phyloP scores from a whole-genome alignment of 768 basidiomycete genomes.

The Rhodotorula diobovata region DNA sequence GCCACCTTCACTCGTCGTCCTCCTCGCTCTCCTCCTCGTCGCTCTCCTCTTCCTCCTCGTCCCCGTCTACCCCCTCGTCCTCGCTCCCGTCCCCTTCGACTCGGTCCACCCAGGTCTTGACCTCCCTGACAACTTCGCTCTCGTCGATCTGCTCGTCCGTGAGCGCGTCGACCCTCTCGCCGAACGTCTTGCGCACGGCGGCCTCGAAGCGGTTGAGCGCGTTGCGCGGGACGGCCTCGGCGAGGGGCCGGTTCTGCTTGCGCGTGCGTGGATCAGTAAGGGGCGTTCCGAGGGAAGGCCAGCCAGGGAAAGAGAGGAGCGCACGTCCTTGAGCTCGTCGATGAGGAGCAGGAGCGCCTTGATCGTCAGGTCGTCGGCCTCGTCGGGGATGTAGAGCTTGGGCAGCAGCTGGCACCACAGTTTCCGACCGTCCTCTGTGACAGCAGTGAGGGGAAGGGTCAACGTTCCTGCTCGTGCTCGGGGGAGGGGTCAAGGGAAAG shows the following conservation, averaged over 20 bases:
- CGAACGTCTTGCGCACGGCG: conserved; percentile 55
- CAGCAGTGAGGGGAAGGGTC: background rate
- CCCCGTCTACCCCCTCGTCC: conserved; percentile 2
- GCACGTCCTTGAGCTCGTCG: conserved; percentile 58
- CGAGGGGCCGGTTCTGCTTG: conserved; percentile 57
- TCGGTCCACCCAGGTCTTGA: background rate
- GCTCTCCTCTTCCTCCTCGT: conserved; percentile 12
- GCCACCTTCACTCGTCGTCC: background rate
- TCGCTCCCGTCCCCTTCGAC: conserved; percentile 14
- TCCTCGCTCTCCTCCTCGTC: conserved; percentile 8
- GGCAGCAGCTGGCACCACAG: conserved; percentile 48
- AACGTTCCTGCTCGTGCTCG: background rate
- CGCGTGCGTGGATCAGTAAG: too few species aligned
- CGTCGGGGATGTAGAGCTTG: conserved; percentile 50
- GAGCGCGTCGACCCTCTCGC: conserved; percentile 18
- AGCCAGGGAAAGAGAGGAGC: conserved; percentile 10
- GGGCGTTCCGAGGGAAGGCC: conserved; percentile 42
- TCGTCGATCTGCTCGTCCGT: conserved; percentile 22
- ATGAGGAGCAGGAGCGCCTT: conserved; percentile 57
- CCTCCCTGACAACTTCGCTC: conserved; percentile 3
- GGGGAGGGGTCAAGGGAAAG: too few species aligned
- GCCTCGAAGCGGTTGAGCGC: conserved; percentile 68
- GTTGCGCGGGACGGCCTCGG: conserved; percentile 61
- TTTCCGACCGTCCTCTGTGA: conserved; percentile 49
- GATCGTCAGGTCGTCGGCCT: conserved; percentile 47